phyloP scores from a whole-genome alignment of 805 yeast species.

The Candida hispaniensis region DNA sequence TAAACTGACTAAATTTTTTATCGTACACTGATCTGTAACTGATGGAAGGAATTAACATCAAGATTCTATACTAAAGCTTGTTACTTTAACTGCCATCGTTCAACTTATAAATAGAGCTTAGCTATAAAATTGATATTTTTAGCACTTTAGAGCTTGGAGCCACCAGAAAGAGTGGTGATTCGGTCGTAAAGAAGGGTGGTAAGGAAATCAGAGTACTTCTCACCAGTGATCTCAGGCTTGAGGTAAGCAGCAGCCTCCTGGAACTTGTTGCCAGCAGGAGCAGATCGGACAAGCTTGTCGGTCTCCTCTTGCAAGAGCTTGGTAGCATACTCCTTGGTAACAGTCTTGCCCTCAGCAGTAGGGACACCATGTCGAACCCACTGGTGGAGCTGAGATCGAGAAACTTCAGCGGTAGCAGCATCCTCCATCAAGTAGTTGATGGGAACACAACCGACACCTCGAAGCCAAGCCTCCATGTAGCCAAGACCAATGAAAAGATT shows the following conservation, averaged over 20 bases:
- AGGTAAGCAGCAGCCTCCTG: slow-evolving; percentile 47
- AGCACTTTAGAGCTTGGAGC: slow-evolving; percentile 15
- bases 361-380: slow-evolving; percentile 57
- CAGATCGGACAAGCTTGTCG: slow-evolving; percentile 38
- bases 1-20: no score
- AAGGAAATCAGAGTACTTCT: slow-evolving; percentile 53
- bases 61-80: no score
- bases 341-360: slow-evolving; percentile 44
- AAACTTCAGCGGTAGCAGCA: slow-evolving; percentile 72
- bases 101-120: no score
- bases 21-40: no score
- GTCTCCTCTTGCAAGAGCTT: slow-evolving; percentile 47
- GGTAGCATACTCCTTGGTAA: slow-evolving; percentile 42
- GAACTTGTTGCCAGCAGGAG: slow-evolving; percentile 40
- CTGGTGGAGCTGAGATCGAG: slow-evolving; percentile 60
- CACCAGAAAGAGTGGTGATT: slow-evolving; percentile 15
- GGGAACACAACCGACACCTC: slow-evolving; percentile 64
- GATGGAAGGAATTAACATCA: no score
- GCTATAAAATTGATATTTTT: no score
- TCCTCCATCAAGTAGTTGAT: slow-evolving; percentile 69
- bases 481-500: slow-evolving; percentile 55
- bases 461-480: slow-evolving; percentile 65
- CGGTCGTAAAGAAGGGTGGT: slow-evolving; percentile 46
- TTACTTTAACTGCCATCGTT: no score
- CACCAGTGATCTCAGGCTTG: slow-evolving; percentile 54